Conservation (phyloP, 192 early-diverging fungal genomes). For the Coemansia sp. region DNA sequence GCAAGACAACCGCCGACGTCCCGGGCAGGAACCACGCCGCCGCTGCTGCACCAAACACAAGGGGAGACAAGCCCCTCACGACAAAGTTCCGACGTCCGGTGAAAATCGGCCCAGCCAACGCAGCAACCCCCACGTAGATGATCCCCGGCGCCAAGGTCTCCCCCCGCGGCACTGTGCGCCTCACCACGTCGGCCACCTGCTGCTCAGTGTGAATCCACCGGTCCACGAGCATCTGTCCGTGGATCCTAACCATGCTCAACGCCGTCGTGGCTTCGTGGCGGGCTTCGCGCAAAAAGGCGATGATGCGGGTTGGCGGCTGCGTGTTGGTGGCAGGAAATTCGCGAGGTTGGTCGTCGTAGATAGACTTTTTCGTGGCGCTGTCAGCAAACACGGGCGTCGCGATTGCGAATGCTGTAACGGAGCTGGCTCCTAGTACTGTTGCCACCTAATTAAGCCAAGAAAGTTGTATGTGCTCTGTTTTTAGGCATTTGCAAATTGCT, state of each 20-base stretch:
- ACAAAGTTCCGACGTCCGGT: slow-evolving; percentile 35
- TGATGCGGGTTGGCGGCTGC: slow-evolving; percentile 15
- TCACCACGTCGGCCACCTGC: slow-evolving; percentile 6
- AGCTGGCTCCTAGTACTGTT: neutral
- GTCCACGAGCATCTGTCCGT: slow-evolving; percentile 22
- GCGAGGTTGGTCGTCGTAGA: slow-evolving; percentile 28
- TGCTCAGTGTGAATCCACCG: slow-evolving; percentile 27
- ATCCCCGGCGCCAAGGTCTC: slow-evolving; percentile 42
- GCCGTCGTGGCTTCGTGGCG: neutral
- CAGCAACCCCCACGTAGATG: slow-evolving; percentile 46
- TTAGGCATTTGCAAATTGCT: neutral
- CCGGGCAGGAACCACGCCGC: slow-evolving; percentile 42
- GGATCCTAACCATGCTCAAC: neutral
- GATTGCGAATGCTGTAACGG: neutral
- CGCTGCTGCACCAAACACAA: slow-evolving; percentile 38
- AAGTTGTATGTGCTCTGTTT: neutral
- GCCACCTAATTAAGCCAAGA: neutral
- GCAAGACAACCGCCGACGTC: slow-evolving; percentile 33
- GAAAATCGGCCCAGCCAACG: slow-evolving; percentile 51
- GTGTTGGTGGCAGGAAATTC: neutral
- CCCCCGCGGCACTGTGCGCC: slow-evolving; percentile 31
- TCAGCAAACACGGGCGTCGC: neutral
- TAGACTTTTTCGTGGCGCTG: slow-evolving; percentile 34
- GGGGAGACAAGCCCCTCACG: slow-evolving; percentile 40
- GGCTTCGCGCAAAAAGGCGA: neutral